Conservation (phyloP, 768 basidiomycete species). For the Agrocybe pediades region DNA sequence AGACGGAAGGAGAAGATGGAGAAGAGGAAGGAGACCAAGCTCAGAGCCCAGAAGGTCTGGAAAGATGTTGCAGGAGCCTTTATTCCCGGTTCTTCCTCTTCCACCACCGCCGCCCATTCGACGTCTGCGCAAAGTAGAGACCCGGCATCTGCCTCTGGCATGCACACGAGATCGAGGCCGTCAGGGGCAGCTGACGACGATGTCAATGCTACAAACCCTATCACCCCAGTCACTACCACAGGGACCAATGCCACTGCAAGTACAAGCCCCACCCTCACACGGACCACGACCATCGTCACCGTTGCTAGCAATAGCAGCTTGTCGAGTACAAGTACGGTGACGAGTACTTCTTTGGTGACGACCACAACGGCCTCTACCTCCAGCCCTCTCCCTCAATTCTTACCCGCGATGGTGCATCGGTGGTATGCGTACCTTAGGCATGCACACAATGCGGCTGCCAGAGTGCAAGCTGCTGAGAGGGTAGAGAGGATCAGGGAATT, state of each 20-base stretch:
- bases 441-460: slow-evolving; percentile 72
- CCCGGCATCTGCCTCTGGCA: background rate
- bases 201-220: slow-evolving; percentile 5
- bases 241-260: background rate
- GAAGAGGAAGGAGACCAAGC: slow-evolving; percentile 48
- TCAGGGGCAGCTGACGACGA: slow-evolving; percentile 3
- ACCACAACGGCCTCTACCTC: background rate
- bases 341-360: background rate
- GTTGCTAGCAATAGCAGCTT: background rate
- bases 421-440: slow-evolving; percentile 65
- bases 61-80: slow-evolving; percentile 59
- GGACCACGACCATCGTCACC: slow-evolving; percentile 3
- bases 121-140: background rate
- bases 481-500: slow-evolving; percentile 67
- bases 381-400: slow-evolving; percentile 14
- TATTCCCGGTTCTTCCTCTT: background rate
- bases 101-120: background rate
- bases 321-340: background rate
- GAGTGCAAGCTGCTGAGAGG: slow-evolving; percentile 69
- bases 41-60: slow-evolving; percentile 59
- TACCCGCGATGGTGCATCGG: slow-evolving; percentile 45
- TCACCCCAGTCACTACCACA: background rate
- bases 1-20: slow-evolving; percentile 49
- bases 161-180: background rate
- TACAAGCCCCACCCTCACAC: background rate